Conservation (phyloP, 768 basidiomycete genomes). For the Russula ochroleuca region DNA sequence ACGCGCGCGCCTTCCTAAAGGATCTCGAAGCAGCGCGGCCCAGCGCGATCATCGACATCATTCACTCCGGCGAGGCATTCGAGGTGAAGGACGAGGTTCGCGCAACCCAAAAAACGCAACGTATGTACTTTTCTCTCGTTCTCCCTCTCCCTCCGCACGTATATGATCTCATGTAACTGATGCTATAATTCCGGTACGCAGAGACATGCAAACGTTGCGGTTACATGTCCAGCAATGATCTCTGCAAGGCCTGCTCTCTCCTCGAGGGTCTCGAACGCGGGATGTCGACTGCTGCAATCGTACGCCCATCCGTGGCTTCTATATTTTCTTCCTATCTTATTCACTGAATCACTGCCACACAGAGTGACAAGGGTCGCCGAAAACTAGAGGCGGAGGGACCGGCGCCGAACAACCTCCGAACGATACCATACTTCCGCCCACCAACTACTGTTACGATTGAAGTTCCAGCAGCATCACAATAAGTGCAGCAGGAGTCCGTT, state of each 20-base stretch:
- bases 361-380: constrained; percentile 68
- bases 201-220: constrained; percentile 91
- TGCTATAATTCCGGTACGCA: constrained; percentile 32
- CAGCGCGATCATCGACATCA: constrained; percentile 95
- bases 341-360: not conserved
- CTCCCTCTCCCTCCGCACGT: not conserved
- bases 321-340: constrained; percentile 16
- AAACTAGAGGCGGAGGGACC: constrained; percentile 56
- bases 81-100: constrained; percentile 83
- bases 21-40: constrained; percentile 92
- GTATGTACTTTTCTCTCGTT: constrained; percentile 44
- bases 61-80: constrained; percentile 92
- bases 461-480: not conserved
- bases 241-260: constrained; percentile 93
- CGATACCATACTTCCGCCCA: constrained; percentile 65
- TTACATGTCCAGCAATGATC: constrained; percentile 92
- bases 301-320: constrained; percentile 36
- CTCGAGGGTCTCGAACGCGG: constrained; percentile 89
- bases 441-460: constrained; percentile 33
- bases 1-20: constrained; percentile 91
- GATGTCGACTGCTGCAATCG: constrained; percentile 44
- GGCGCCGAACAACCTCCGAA: constrained; percentile 63
- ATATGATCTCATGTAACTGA: not conserved
- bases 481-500: not conserved
- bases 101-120: constrained; percentile 75